Conservation (phyloP, 108 stramenopile genomes). For the Discostella stelligeroides region DNA sequence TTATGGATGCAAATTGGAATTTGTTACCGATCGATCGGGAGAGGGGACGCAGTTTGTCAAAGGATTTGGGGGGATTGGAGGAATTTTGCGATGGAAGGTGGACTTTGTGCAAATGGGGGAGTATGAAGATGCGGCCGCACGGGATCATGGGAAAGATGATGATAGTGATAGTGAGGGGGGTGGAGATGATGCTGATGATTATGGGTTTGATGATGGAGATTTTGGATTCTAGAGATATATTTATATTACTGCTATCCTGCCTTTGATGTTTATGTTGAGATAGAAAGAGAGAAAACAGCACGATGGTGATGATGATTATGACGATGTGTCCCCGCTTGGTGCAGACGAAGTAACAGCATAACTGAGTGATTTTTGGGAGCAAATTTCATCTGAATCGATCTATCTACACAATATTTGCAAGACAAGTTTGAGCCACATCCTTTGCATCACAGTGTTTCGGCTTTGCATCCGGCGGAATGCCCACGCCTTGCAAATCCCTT, state of each 20-base stretch:
- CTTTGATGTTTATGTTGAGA: no score
- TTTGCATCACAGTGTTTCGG: conserved; percentile 7
- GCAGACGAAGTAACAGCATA: no score
- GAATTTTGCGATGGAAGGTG: conserved; percentile 97
- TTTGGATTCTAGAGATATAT: conserved; percentile 81
- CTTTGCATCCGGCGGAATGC: conserved; percentile 58
- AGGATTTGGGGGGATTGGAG: conserved; percentile 99
- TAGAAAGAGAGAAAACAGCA: no score
- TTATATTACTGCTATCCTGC: no score
- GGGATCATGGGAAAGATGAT: conserved; percentile 44
- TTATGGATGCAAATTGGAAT: conserved; percentile 97
- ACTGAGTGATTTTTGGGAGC: no score
- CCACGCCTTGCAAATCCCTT: conserved; percentile 72
- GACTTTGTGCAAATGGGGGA: conserved; percentile 87
- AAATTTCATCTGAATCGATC: background rate
- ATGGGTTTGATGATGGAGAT: conserved; percentile 91
- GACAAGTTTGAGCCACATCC: conserved; percentile 21
- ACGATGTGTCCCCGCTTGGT: no score
- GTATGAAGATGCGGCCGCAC: conserved; percentile 77
- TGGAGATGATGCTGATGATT: conserved; percentile 65
- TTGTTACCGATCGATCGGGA: conserved; percentile 95
- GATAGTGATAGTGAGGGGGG: conserved; percentile 66
- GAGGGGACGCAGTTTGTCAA: conserved; percentile 99
- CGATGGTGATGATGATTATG: no score
- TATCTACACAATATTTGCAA: conserved; percentile 32